Percentiles rank a stretch among this genome's conserved stretches.
Conservation (phyloP, 2,329 filamentous ascomycete species). For the Botrytis squamosa region DNA sequence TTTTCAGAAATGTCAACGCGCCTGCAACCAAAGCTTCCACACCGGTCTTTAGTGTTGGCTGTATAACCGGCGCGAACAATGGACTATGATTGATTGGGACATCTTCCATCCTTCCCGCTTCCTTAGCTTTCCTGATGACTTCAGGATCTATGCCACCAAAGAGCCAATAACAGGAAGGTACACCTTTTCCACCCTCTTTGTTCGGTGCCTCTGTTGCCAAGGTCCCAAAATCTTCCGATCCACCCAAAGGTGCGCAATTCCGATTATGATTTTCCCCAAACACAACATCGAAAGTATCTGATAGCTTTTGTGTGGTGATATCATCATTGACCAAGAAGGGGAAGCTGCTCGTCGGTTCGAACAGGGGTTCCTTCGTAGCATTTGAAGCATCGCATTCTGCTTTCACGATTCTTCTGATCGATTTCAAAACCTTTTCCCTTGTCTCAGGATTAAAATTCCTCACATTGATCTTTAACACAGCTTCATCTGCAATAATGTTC, state of each 20-base stretch:
- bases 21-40: conserved; percentile 52
- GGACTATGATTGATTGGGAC: conserved; percentile 58
- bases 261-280: conserved; percentile 30
- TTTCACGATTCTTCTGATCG: conserved; percentile 49
- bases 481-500: conserved; percentile 48
- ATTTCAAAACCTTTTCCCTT: conserved; percentile 40
- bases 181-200: conserved; percentile 29
- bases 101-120: conserved; percentile 22
- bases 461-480: conserved; percentile 45
- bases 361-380: conserved; percentile 41
- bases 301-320: conserved; percentile 23
- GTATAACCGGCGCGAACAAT: conserved; percentile 57
- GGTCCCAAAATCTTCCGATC: conserved; percentile 42
- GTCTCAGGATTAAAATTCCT: conserved; percentile 41
- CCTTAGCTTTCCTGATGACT: conserved; percentile 23
- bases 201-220: conserved; percentile 46
- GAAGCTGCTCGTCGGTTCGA: conserved; percentile 26
- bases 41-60: conserved; percentile 55
- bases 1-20: conserved; percentile 47
- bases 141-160: conserved; percentile 45
- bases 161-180: conserved; percentile 41
- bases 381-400: conserved; percentile 48
- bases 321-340: conserved; percentile 34
- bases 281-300: conserved; percentile 24
- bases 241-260: conserved; percentile 23